Percentiles rank a stretch among this genome's conserved stretches.
Evolutionary conservation across 228 moss, liverwort and hornwort genomes (phyloP).

Genomic region (Sphagnum magellanicum): DNA sequence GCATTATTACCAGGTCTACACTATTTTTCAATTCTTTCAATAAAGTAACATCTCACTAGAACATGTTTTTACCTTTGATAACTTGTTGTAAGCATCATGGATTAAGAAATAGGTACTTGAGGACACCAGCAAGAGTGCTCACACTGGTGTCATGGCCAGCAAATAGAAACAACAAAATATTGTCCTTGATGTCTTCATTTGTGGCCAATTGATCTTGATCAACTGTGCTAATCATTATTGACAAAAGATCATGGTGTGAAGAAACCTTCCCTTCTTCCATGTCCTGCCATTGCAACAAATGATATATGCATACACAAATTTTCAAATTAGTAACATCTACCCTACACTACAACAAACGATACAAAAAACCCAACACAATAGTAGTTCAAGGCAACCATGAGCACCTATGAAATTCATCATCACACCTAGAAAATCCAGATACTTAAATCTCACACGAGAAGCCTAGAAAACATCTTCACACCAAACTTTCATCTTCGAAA

Average conservation of each 20-base stretch:
- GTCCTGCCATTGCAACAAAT: constrained; percentile 15
- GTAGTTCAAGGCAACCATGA: not conserved
- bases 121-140: constrained; percentile 12
- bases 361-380: too few relatives aligned
- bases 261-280: constrained; percentile 15
- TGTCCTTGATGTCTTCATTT: constrained; percentile 31
- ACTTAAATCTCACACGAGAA: not conserved
- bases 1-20: too few relatives aligned
- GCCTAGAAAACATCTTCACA: too few relatives aligned
- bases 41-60: too few relatives aligned
- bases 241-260: constrained; percentile 16
- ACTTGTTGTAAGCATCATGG: constrained; percentile 22
- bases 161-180: constrained; percentile 17
- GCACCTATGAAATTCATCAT: not conserved
- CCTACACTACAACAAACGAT: too few relatives aligned
- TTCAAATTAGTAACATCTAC: not conserved
- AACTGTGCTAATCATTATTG: constrained; percentile 14
- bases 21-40: too few relatives aligned
- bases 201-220: constrained; percentile 5
- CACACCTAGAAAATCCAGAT: not conserved
- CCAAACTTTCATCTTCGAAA: too few relatives aligned
- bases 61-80: constrained; percentile 16
- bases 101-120: constrained; percentile 24
- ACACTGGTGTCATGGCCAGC: constrained; percentile 35
- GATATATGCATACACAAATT: not conserved